A percentile compares a stretch with the other conserved stretches of the same genome.
Evolutionary conservation across 2,329 filamentous ascomycete genomes (phyloP).

Genomic region (Cryoendolithus antarcticus): DNA sequence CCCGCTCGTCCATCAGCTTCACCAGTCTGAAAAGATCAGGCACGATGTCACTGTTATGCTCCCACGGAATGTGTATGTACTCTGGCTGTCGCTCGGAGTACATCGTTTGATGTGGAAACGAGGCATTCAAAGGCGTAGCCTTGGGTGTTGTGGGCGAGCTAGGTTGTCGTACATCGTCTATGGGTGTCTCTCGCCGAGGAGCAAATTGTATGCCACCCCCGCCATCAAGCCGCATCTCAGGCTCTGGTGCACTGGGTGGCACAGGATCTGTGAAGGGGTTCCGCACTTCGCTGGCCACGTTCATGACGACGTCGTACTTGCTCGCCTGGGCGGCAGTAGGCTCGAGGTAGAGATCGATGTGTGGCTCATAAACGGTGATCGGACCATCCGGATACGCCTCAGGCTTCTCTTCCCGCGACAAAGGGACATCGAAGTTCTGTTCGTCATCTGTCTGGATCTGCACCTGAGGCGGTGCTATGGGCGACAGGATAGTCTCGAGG

Average conservation of each 20-base stretch:
- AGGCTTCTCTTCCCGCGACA: slow-evolving; percentile 56
- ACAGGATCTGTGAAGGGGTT: slow-evolving; percentile 50
- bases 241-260: slow-evolving; percentile 11
- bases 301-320: slow-evolving; percentile 70
- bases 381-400: slow-evolving; percentile 74
- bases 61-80: slow-evolving; percentile 80
- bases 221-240: slow-evolving; percentile 23
- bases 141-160: slow-evolving; percentile 40
- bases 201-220: slow-evolving; percentile 23
- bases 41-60: slow-evolving; percentile 78
- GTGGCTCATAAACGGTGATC: slow-evolving; percentile 67
- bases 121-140: slow-evolving; percentile 33
- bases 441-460: slow-evolving; percentile 37
- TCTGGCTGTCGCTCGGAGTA: slow-evolving; percentile 47
- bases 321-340: slow-evolving; percentile 66
- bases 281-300: slow-evolving; percentile 68
- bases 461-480: slow-evolving; percentile 7
- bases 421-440: slow-evolving; percentile 41
- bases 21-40: slow-evolving; percentile 64
- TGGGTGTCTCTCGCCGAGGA: slow-evolving; percentile 6
- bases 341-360: slow-evolving; percentile 68
- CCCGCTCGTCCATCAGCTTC: slow-evolving; percentile 61
- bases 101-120: slow-evolving; percentile 17
- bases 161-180: slow-evolving; percentile 8
- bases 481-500: slow-evolving; percentile 21